Base-by-base conservation (phyloP, 768 basidiomycete genomes). In the Kwoniella mangroviensis region DNA sequence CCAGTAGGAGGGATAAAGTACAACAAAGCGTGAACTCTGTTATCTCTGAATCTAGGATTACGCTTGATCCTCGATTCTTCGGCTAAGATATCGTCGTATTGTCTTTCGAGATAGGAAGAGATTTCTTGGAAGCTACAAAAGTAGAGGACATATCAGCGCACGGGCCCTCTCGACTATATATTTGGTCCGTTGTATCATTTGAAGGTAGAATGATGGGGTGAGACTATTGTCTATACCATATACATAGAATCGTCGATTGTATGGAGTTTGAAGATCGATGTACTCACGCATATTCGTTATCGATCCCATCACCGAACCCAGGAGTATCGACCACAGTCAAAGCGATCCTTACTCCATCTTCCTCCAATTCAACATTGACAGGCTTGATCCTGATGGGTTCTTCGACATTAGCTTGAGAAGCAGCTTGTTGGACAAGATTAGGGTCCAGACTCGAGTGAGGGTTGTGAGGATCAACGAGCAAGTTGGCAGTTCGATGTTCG, bases 21-120 rank as follows among this genome's bases (percentile, higher is more conserved):
- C 67, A 99, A 88, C 67, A 98, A 86, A 26, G 94, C 96, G 74
- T 98, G 97, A 1, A 98, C 90, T 73, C 97, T 88, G 86, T 98
- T 98, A 84, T 99, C 97, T 81, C 94, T 90, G 89, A 98, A 99
- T 73, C 97, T 91, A 40, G 96, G 95, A 85, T 98, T 98, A 87
- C 97, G 95, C 86, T 97, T 98, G 85, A 99, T 99, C 75, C 97
- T 89, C 64, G 93, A 96, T 85, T 99, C 97, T 83, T 98, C 96
- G 4, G 96, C 95, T 73, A 99, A 87, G 81, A 98, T 96, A 78
- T 99, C 95, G 71, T 99, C 97, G 85, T 98, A 98, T 89, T 98
- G 95, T 64, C 96, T 90, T 83, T 99, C 97, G 73, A 99, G 90
- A 85, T 98, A 88, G 71, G 92, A 92, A 62, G 96, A 90, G 75